Base-by-base conservation (phyloP, 1,284 basidiomycete species). In the Ceratobasidium sp. region DNA sequence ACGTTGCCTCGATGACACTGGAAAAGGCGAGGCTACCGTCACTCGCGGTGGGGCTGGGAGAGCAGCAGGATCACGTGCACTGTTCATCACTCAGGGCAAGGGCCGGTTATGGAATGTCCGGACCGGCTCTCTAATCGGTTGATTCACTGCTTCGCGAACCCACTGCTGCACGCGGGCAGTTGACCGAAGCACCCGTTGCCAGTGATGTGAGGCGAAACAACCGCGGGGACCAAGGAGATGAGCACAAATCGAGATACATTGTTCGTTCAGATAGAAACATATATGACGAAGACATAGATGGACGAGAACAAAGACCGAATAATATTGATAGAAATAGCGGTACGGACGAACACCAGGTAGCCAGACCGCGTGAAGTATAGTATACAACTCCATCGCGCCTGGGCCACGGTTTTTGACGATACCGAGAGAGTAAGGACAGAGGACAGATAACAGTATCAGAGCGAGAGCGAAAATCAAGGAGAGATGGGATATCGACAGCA, bases 251-350 rank as follows among this genome's bases (percentile, higher is more conserved):
- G 31, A 34, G n/a, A 56, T 59, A 59, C 56, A 59, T 59, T 59
- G 56, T 16, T 37, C 11, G 22, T 59, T 59, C 56, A 37, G 29
- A 31, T 59, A 19, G 31, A 59, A 59, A 31, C 29, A 37, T 16
- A 14, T 16, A 29, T 29, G 54, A 56, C 9, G 29, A 24, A 56
- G 54, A 56, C 14, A 19, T 51, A 51, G 48, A 51, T n/a, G 48
- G 24, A 16, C 2, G 65, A 54, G n/a, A 37, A 11, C 39, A 37
- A 34, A 27, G 19, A 14, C 22, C 49, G 27, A 65, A 68, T 68
- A 68, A 68, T 68, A 68, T 68, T 68, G 29, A 68, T 68, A 68
- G 65, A 68, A 64, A 68, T 68, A 68, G 34, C 63, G 43, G 63
- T 49, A 53, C 48, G 51, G 29, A 56, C 65, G 19, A 56, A 56